Conservation (phyloP, 2,329 filamentous ascomycete genomes). For the Domatiomyces globalis region DNA sequence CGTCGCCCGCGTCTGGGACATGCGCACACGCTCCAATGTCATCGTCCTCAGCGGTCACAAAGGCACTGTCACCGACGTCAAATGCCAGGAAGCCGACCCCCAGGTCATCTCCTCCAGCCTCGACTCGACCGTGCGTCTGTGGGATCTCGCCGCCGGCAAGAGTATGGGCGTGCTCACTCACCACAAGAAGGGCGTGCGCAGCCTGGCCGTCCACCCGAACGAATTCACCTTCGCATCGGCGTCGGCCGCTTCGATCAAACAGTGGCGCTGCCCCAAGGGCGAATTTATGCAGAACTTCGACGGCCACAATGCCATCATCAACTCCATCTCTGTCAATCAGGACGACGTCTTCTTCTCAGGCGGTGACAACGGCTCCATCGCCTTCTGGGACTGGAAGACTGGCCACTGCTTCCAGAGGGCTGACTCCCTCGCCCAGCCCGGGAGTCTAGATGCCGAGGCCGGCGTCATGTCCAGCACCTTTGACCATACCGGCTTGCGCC, state of each 20-base stretch:
- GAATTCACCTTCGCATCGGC: constrained; percentile 95
- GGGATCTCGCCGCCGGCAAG: constrained; percentile 93
- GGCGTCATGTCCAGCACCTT: constrained; percentile 92
- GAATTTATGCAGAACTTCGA: constrained; percentile 99
- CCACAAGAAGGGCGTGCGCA: constrained; percentile 92
- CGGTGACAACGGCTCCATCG: constrained; percentile 89
- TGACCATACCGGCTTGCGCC: constrained; percentile 70
- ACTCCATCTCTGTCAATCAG: constrained; percentile 81
- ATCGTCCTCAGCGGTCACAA: constrained; percentile 88
- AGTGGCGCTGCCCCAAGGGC: constrained; percentile 97
- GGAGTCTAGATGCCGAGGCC: constrained; percentile 82
- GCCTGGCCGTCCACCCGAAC: constrained; percentile 67
- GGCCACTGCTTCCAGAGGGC: constrained; percentile 81
- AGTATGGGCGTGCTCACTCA: constrained; percentile 92
- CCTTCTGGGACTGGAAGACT: constrained; percentile 98
- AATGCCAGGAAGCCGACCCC: constrained; percentile 90
- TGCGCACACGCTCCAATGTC: constrained; percentile 90
- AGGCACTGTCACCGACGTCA: constrained; percentile 72
- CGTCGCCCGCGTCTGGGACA: constrained; percentile 93
- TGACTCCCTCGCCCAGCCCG: constrained; percentile 86
- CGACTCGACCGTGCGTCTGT: constrained; percentile 79
- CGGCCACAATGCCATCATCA: constrained; percentile 92
- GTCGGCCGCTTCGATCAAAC: constrained; percentile 88
- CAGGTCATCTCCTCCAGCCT: constrained; percentile 90
- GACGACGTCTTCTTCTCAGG: constrained; percentile 92